Base-by-base conservation (phyloP, 1,284 basidiomycete species). In the Trametes hirsuta region DNA sequence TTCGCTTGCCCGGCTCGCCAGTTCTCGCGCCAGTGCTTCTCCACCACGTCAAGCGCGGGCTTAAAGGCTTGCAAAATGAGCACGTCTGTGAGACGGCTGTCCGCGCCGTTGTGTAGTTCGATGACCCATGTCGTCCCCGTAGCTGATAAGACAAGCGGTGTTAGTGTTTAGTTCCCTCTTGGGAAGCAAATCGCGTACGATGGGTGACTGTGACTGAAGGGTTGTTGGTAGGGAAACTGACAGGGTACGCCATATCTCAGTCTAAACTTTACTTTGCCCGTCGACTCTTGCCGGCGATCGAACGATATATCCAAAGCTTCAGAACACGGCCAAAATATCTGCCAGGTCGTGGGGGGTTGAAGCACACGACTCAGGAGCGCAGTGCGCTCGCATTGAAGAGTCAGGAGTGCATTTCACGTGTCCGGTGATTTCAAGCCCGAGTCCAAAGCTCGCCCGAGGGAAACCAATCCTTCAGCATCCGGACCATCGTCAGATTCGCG, bases 31-130 rank as follows among this genome's bases (percentile, higher is more conserved):
- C 95, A 98, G 66, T 91, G 82, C 22, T 77, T 75, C 74, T 97
- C 94, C 9, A 97, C 90, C 12, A 78, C 73, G 67, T 94, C 87
- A 39, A 97, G 79, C 2, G 92, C 90, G 21, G 90, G 88, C 58
- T 83, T 79, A 30, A 94, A 68, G 0, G 82, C 91, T n/a, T 80
- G 74, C 55, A 83, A 79, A 54, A 94, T 77, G 53, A 93, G 73
- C 6, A 74, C 73, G 40, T 80, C 77, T 0, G 88, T 90, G 44
- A 94, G 75, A 14, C 93, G 84, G 68, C 84, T 91, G 73, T 95
- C 93, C 30, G 81, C 78, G 18, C 87, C 89, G 68, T 91, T 89
- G 69, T 91, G 90, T 61, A 93, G 72, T 70, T 93, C 91, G 57
- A 93, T 83, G 47, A 91, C 77, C 91, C 90, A 93, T 22, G 89